phyloP scores from a whole-genome alignment of 1,284 basidiomycete species.

The Ustilago bromivora region DNA sequence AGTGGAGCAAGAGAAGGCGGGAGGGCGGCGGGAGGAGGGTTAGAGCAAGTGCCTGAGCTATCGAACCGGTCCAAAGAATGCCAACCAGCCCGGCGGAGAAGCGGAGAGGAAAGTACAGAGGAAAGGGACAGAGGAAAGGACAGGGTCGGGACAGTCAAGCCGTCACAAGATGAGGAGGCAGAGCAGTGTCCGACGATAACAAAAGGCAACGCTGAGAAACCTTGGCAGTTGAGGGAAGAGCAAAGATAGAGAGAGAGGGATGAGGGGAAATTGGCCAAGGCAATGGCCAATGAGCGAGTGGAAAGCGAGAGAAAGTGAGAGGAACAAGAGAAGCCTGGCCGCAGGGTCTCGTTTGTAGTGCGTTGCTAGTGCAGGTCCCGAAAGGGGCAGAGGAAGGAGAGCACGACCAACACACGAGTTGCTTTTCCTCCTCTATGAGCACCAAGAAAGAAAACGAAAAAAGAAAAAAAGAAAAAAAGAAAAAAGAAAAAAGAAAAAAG shows the following conservation, averaged over 20 bases:
- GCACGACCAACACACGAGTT: not conserved
- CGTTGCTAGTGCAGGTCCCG: constrained; percentile 1
- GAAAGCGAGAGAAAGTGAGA: not conserved
- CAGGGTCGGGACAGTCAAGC: not conserved
- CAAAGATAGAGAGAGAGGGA: constrained; percentile 3
- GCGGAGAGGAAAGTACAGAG: constrained; percentile 2
- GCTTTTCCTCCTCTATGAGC: not conserved
- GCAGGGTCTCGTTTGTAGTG: constrained; percentile 4
- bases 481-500: too few species aligned
- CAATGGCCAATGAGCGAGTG: not conserved
- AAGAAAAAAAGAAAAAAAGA: too few species aligned
- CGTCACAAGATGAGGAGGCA: not conserved
- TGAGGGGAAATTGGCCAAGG: not conserved
- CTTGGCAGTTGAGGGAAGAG: not conserved
- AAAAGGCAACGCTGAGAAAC: constrained; percentile 3
- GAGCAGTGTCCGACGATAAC: not conserved
- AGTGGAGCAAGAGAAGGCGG: constrained; percentile 1
- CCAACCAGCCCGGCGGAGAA: constrained; percentile 12
- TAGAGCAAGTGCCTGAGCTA: not conserved
- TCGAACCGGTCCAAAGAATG: constrained; percentile 1
- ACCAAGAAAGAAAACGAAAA: not conserved
- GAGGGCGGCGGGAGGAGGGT: not conserved
- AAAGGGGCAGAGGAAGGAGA: not conserved
- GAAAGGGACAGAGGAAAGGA: not conserved
- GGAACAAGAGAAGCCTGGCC: not conserved